Conservation (phyloP, 1,284 basidiomycete genomes). For the Xerocomus nothofagi region DNA sequence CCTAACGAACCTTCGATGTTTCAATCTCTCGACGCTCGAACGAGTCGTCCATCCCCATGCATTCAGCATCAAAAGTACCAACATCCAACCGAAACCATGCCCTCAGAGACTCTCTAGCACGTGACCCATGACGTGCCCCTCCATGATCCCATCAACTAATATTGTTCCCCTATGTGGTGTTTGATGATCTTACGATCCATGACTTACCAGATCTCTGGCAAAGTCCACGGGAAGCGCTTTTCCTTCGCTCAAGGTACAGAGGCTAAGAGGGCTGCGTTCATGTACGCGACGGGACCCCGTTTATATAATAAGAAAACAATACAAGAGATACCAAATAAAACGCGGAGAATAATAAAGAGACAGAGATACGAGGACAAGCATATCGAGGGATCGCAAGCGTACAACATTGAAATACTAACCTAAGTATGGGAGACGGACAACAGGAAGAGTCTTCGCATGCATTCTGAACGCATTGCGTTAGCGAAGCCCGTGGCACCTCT, state of each 20-base stretch:
- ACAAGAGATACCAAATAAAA: conserved; percentile 35
- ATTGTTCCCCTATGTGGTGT: background rate
- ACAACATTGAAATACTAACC: conserved; percentile 27
- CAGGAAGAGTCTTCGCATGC: background rate
- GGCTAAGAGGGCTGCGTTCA: too few relatives aligned
- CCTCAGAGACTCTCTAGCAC: background rate
- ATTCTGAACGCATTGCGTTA: conserved; percentile 6
- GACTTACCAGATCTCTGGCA: too few relatives aligned
- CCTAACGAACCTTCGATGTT: conserved; percentile 8
- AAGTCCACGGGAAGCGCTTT: too few relatives aligned
- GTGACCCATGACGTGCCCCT: background rate
- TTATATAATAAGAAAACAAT: conserved; percentile 27
- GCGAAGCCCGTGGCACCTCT: background rate
- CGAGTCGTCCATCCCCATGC: conserved; percentile 2
- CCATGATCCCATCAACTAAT: background rate
- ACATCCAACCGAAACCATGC: background rate
- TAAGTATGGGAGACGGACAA: conserved; percentile 5
- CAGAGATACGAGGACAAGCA: conserved; percentile 23
- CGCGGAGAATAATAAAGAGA: conserved; percentile 29
- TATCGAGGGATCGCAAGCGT: conserved; percentile 34
- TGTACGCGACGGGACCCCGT: conserved; percentile 1
- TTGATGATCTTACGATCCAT: background rate
- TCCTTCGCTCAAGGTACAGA: too few relatives aligned
- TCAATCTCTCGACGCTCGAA: background rate
- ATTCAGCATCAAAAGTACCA: background rate